Conservation (phyloP, 768 basidiomycete genomes). For the Lentinula detonsa region DNA sequence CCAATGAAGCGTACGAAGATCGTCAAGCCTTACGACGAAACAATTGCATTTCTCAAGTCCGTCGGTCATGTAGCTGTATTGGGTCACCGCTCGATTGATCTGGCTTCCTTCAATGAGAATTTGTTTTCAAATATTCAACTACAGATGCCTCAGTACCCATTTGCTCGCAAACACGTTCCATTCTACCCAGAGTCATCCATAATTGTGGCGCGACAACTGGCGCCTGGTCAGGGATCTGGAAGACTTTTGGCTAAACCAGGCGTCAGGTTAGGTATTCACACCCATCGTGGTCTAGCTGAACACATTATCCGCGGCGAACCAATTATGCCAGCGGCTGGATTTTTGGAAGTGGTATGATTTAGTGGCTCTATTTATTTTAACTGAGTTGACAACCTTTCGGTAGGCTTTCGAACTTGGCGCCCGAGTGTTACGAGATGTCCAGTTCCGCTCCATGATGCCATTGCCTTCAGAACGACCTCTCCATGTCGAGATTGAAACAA, state of each 20-base stretch:
- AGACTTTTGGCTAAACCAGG: neutral
- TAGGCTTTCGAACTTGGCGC: slow-evolving; percentile 11
- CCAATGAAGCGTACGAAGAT: slow-evolving; percentile 22
- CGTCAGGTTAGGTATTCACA: slow-evolving; percentile 10
- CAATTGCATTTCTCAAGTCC: slow-evolving; percentile 15
- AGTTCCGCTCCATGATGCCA: slow-evolving; percentile 14
- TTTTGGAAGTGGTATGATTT: slow-evolving; percentile 21
- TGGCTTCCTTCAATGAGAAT: slow-evolving; percentile 22
- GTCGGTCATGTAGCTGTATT: slow-evolving; percentile 14
- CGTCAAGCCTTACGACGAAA: slow-evolving; percentile 15
- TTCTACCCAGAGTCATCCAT: slow-evolving; percentile 11
- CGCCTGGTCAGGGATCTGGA: slow-evolving; percentile 11
- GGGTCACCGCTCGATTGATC: slow-evolving; percentile 11
- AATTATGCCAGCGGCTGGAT: slow-evolving; percentile 37
- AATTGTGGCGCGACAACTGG: slow-evolving; percentile 1
- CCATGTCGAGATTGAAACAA: neutral
- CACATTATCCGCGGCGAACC: slow-evolving; percentile 34
- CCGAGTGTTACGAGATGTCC: slow-evolving; percentile 14
- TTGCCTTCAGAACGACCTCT: slow-evolving; percentile 8
- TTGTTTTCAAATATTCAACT: slow-evolving; percentile 24
- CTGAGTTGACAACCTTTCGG: neutral
- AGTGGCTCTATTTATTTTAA: too few relatives aligned
- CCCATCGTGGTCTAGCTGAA: slow-evolving; percentile 30
- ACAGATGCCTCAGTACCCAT: slow-evolving; percentile 22
- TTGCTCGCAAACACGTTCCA: slow-evolving; percentile 18